These are phyloP conservation scores for Pseudocohnilembus persalinus DNA, from an alignment of 169 alveolate species.

Conservation along the genomic window DNA sequence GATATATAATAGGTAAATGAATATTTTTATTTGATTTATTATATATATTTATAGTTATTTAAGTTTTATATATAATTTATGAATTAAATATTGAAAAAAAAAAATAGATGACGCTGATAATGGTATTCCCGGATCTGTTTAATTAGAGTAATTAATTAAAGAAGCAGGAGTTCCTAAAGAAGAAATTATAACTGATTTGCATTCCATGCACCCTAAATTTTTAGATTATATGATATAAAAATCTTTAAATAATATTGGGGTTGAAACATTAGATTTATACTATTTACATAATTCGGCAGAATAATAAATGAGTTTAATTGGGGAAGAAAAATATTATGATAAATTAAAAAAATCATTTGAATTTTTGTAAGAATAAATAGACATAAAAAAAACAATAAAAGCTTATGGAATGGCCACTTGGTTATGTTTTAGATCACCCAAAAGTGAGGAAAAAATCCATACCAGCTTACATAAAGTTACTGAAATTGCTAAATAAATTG, in stretches of 20 bases:
- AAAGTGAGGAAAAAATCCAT: slow-evolving; percentile 67
- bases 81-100: no score
- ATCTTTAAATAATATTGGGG: slow-evolving; percentile 53
- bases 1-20: no score
- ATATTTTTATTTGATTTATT: no score
- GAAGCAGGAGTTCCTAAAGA: slow-evolving; percentile 41
- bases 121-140: slow-evolving; percentile 57
- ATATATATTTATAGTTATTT: no score
- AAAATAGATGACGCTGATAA: slow-evolving; percentile 80
- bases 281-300: slow-evolving; percentile 78
- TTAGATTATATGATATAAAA: slow-evolving; percentile 50
- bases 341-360: slow-evolving; percentile 68
- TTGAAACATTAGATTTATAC: slow-evolving; percentile 70
- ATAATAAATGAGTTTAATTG: slow-evolving; percentile 61
- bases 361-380: slow-evolving; percentile 50
- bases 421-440: slow-evolving; percentile 73
- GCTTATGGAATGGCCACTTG: slow-evolving; percentile 83
- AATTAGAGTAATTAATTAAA: slow-evolving; percentile 50
- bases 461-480: slow-evolving; percentile 55
- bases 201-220: slow-evolving; percentile 78
- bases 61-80: no score
- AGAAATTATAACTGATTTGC: slow-evolving; percentile 65
- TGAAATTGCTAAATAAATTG: slow-evolving; percentile 66
- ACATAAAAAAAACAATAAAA: slow-evolving; percentile 52
- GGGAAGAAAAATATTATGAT: slow-evolving; percentile 53